Base-by-base conservation (phyloP, 148 eudicot species). In the Cornus suecica region DNA sequence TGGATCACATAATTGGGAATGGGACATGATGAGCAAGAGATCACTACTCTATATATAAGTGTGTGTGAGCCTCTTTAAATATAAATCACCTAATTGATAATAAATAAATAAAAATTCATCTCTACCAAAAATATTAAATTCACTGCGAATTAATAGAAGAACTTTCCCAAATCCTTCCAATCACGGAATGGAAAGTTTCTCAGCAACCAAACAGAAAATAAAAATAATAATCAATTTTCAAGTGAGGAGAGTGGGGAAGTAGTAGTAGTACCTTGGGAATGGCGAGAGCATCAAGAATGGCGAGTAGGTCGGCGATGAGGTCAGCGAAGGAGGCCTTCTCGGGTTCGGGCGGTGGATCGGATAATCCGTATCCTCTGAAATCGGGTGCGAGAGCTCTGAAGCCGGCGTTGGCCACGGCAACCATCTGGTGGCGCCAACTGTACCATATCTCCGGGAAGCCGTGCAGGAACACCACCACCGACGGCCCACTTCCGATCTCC, bases 391-490 rank as follows among this genome's bases (percentile, higher is more conserved):
- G 70, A 0, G 88, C 88, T 42, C 83, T 26, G 76, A n/a, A 85
- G 1, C 88, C 88, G n/a, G 83, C 78, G 8, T 69, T 48, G 20
- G 83, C 83, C 11, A 60, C 75, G 8, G 83, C 83, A n/a, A 85
- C 75, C 80, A 85, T 77, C 62, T 85, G 88, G 74, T 81, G 68
- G 58, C 82, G 81, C 85, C 88, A 85, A 0, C 82, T 63, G 81
- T 85, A 85, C 88, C 88, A 85, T 74, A 82, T 77, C 74, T 85
- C 85, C 24, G 88, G 88, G 37, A 85, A 85, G 2, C 88, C 85
- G 69, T 85, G 88, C 11, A 82, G 74, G 69, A 85, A 82, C 62
- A 85, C 18, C 32, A 82, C 81, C 8, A 77, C 72, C 30, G 83
- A 27, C 2, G 85, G 52, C 3, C 72, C 86, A 24, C 63, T 30